A percentile compares a stretch with the other conserved stretches of the same genome.
Conservation (phyloP, 2,329 filamentous ascomycete genomes). For the Phialocephala sp. region DNA sequence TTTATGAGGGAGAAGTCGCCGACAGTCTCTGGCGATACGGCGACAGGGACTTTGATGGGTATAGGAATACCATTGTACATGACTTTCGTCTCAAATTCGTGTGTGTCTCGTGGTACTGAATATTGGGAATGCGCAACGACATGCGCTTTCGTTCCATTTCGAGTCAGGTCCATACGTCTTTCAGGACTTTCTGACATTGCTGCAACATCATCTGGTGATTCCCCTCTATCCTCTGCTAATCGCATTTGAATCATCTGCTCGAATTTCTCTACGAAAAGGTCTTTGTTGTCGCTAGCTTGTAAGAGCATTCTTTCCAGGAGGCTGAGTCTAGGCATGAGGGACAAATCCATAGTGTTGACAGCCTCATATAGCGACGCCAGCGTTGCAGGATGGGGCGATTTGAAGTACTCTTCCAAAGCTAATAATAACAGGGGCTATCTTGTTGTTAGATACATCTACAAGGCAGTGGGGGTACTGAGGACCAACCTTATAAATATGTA, state of each 20-base stretch:
- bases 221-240: slow-evolving; percentile 66
- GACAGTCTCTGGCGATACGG: slow-evolving; percentile 92
- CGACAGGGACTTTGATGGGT: slow-evolving; percentile 93
- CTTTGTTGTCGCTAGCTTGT: slow-evolving; percentile 90
- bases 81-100: slow-evolving; percentile 95
- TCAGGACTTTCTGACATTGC: slow-evolving; percentile 55
- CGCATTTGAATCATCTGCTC: slow-evolving; percentile 90
- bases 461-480: slow-evolving; percentile 19
- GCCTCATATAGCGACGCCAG: slow-evolving; percentile 87
- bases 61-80: slow-evolving; percentile 97
- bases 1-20: slow-evolving; percentile 98
- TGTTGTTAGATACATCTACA: slow-evolving; percentile 30
- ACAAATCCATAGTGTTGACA: slow-evolving; percentile 96
- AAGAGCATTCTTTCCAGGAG: slow-evolving; percentile 84
- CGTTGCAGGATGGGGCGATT: slow-evolving; percentile 85
- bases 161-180: slow-evolving; percentile 45
- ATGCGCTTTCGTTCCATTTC: slow-evolving; percentile 67
- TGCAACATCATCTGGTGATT: slow-evolving; percentile 48
- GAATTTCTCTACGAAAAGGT: slow-evolving; percentile 97
- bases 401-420: slow-evolving; percentile 96
- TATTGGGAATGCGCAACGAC: slow-evolving; percentile 70
- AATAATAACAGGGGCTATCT: slow-evolving; percentile 81
- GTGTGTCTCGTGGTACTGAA: slow-evolving; percentile 86
- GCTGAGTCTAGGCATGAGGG: slow-evolving; percentile 85
- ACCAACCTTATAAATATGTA: slow-evolving; percentile 95